Evolutionary conservation across 768 basidiomycete species (phyloP), one percentile per base, ranked within the genome.

Genomic region (Sporobolomyces phaffii): DNA sequence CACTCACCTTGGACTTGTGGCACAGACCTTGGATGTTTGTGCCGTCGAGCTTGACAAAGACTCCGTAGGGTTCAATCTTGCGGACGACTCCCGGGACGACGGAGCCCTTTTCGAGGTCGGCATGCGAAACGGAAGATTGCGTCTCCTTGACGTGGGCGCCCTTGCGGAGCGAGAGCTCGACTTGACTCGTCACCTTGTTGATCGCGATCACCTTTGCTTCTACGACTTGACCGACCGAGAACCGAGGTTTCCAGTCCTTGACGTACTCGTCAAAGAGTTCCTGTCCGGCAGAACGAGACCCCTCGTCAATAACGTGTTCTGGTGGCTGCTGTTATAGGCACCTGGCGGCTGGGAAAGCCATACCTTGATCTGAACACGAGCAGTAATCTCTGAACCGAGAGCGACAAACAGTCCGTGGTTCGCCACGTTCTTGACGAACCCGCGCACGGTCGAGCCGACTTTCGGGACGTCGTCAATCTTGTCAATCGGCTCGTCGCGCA

Each of bases 201-300:
- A 91, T 79, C 89, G 83, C 86, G 43, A 89, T 78, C 74, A 98
- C 84, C 57, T 89, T 85, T 53, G 93, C 94, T 70, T 86, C 87
- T 17, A 96, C 90, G 4, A 97, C 77, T 73, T 97, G 91, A 73
- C 89, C 86, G 44, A 82, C 79, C 68, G 83, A 78, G 77, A 97
- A 97, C 26, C 82, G 84, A 31, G 82, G 80, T 79, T 93, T 88
- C 94, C 94, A 99, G 44, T 97, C 93, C 78, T 97, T 96, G 74
- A 97, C 84, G 78, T 84, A 98, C 90, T 96, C 72, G 45, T 72
- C 73, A 34, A 73, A 73, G 44, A 62, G 61, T 71, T 72, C 68
- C 62, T 62, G 51, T 31, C 11, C 18, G 34, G n/a, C 26, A 14
- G 15, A 26, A 26, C 45, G 28, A 6, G 22, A 34, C 31, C 26